Evolutionary conservation across 345 rosid species (phyloP), one percentile per base, ranked within the genome.

Genomic region (Lagerstroemia speciosa): DNA sequence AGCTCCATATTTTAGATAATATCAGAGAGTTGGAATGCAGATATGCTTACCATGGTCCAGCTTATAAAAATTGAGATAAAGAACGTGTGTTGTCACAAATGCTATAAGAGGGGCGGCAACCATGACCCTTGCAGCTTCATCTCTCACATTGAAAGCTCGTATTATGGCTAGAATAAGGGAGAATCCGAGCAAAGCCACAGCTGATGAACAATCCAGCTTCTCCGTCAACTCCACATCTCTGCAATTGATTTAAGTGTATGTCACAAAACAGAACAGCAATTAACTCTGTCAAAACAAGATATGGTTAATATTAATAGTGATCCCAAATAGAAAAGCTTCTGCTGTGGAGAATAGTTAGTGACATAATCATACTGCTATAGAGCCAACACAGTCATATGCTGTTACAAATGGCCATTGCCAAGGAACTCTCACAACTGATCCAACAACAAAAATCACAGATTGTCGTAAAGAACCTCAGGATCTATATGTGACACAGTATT

Each of bases 151-250:
- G 73, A 89, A 91, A 43, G 89, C 82, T 79, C 98, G 74, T 29
- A 86, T 27, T 60, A 89, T 82, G 66, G 97, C 85, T 65, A 89
- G 65, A 53, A 91, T 83, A 64, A 93, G 86, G 58, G 85, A 61
- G 76, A 75, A 86, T 43, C 97, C 96, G 9, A 90, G 78, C 60
- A 83, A 75, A 53, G 92, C 81, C 36, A 83, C 91, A 65, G 97
- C 91, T 63, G 94, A 91, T 1, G 98, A 91, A 79, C 72, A 89
- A 78, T 89, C 81, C 65, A 93, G 86, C 82, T 80, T 86, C 88
- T 91, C 90, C 3, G 89, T 89, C 79, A 91, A 70, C 68, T 85
- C 96, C 66, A 87, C 94, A 81, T 87, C 96, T 76, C 98, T 92
- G 72, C 75, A 66, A 66, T 68, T 73, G 38, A 66, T 20, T 30